Base-by-base conservation (phyloP, 495 filamentous ascomycete species). In the Rhizodiscina lignyota region DNA sequence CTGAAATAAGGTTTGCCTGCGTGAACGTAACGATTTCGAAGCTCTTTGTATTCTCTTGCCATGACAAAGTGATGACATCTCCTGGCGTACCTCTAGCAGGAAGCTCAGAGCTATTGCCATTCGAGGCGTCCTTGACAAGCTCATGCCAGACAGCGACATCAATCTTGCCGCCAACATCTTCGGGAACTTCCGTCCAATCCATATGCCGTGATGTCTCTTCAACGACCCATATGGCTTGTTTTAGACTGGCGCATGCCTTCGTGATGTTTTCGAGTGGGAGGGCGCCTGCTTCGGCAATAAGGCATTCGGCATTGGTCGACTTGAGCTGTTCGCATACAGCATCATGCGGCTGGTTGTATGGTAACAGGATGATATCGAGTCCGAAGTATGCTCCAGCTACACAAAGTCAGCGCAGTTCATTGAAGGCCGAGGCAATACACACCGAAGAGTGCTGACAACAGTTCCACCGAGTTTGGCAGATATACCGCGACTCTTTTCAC, bases 391-490 rank as follows among this genome's bases (percentile, higher is more conserved):
- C 71, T 43, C 78, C 64, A 41, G 72, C 72, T 76, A n/a, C 15
- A 35, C 19, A 30, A 21, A 39, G 8, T 20, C 1, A 28, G 23
- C 16, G 21, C 13, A 39, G 29, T 18, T 30, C 12, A 30, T n/a
- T n/a, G n/a, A n/a, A n/a, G n/a, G n/a, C n/a, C n/a, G n/a, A 21
- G 8, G 12, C 19, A 2, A n/a, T n/a, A 32, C 61, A 19, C 53
- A 79, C 74, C 72, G 45, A 81, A 81, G n/a, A 79, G 54, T 17
- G 70, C 58, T 18, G 67, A 72, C 29, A 97, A 60, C 34, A 91
- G 72, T 55, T 96, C 89, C 48, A 92, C 64, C 30, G 83, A 91
- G 61, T 99, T 94, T 2, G 85, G 84, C 18, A 96, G 70, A 54
- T 89, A 91, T 42, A 99, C 67, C 18, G 83, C 89, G 18, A 96